Conservation (phyloP, 768 basidiomycete species). For the Mycena metata region DNA sequence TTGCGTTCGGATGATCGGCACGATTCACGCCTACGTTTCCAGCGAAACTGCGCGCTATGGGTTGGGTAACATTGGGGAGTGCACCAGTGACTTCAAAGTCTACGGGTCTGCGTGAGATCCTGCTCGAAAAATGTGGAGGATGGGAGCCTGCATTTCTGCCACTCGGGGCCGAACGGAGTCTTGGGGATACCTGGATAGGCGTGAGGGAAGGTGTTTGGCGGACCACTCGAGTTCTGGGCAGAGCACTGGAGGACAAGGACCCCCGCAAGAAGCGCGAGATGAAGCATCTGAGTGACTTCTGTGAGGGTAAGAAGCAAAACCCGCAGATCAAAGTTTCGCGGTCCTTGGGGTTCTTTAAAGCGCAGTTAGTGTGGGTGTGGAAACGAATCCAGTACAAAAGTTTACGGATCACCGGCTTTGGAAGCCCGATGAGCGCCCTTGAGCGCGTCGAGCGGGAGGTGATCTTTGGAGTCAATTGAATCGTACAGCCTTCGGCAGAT, state of each 20-base stretch:
- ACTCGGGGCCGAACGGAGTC: conserved; percentile 64
- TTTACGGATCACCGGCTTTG: too few relatives aligned
- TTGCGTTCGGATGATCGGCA: conserved; percentile 70
- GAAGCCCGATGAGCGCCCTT: too few relatives aligned
- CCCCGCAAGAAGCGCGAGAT: background rate
- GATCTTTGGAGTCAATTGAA: too few relatives aligned
- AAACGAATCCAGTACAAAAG: too few relatives aligned
- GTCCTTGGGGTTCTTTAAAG: background rate
- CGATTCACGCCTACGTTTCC: conserved; percentile 75
- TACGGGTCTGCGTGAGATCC: conserved; percentile 39
- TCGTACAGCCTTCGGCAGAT: too few relatives aligned
- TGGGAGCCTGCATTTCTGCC: conserved; percentile 68
- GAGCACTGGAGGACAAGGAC: background rate
- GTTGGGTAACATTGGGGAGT: conserved; percentile 72
- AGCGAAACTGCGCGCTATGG: conserved; percentile 64
- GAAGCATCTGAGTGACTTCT: conserved; percentile 1
- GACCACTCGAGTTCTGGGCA: conserved; percentile 24
- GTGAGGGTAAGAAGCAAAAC: background rate
- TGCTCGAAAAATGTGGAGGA: background rate
- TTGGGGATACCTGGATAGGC: conserved; percentile 60
- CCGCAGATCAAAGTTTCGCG: background rate
- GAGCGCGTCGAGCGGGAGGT: too few relatives aligned
- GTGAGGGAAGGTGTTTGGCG: conserved; percentile 62
- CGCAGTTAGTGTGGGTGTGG: too few relatives aligned
- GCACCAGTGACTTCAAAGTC: conserved; percentile 71